A percentile compares a stretch with the other conserved stretches of the same genome.
phyloP scores from a whole-genome alignment of 2,329 filamentous ascomycete genomes.

The Lasiodiplodia sp. region DNA sequence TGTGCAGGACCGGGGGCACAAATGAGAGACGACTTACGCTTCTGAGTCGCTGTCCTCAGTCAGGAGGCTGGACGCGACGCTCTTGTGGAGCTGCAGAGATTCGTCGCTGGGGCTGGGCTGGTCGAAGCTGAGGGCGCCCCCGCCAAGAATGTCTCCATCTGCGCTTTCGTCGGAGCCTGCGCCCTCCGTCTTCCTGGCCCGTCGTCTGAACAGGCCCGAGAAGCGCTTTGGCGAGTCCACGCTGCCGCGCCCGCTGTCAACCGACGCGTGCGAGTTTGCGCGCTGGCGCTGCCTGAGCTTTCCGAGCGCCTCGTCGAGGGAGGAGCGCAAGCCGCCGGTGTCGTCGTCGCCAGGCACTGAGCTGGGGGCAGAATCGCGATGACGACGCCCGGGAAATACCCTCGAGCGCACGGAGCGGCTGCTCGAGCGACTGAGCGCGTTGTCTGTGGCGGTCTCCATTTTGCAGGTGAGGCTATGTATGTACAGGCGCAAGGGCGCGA shows the following conservation, averaged over 20 bases:
- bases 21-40: slow-evolving; percentile 50
- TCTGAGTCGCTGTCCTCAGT: slow-evolving; percentile 60
- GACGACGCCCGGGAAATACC: slow-evolving; percentile 36
- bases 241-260: slow-evolving; percentile 47
- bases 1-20: slow-evolving; percentile 21
- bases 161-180: slow-evolving; percentile 13
- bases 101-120: slow-evolving; percentile 44
- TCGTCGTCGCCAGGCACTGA: slow-evolving; percentile 35
- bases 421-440: slow-evolving; percentile 25
- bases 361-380: slow-evolving; percentile 39
- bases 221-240: slow-evolving; percentile 48
- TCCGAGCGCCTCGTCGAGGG: slow-evolving; percentile 50
- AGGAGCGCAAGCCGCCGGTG: slow-evolving; percentile 36
- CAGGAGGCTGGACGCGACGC: slow-evolving; percentile 56
- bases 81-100: slow-evolving; percentile 52
- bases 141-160: slow-evolving; percentile 19
- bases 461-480: neutral
- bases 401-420: slow-evolving; percentile 35
- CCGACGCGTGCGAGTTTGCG: slow-evolving; percentile 43
- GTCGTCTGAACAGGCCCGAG: slow-evolving; percentile 57
- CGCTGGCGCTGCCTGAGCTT: slow-evolving; percentile 45
- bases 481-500: neutral
- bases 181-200: slow-evolving; percentile 38
- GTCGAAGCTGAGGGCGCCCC: slow-evolving; percentile 1
- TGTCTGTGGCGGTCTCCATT: slow-evolving; percentile 27